A percentile compares a stretch with the other conserved stretches of the same genome.
Evolutionary conservation across 1,284 basidiomycete genomes (phyloP).

Genomic region (Marasmius tenuissimus): DNA sequence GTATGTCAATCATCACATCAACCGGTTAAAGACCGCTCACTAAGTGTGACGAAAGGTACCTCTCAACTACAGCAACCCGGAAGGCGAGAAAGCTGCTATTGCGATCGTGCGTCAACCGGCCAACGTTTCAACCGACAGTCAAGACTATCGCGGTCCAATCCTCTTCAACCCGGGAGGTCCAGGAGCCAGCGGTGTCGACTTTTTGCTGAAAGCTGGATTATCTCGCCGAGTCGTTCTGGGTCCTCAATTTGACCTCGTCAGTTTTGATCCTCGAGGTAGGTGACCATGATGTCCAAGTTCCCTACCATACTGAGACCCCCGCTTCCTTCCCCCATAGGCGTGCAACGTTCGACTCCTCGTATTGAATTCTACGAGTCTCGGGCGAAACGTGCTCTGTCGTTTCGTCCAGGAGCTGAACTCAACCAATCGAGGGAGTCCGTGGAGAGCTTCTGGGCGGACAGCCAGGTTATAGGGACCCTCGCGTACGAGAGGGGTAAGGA

Average conservation of each 20-base stretch:
- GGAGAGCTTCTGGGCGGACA: conserved; percentile 14
- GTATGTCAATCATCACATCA: background rate
- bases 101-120: conserved; percentile 34
- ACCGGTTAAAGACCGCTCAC: background rate
- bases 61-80: conserved; percentile 21
- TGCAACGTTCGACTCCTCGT: conserved; percentile 5
- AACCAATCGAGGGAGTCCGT: conserved; percentile 21
- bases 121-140: conserved; percentile 15
- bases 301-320: background rate
- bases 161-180: conserved; percentile 56
- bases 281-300: no score
- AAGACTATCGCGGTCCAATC: conserved; percentile 43
- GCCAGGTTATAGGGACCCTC: conserved; percentile 19
- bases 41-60: background rate
- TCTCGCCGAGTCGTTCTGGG: conserved; percentile 36
- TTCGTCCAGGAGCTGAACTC: background rate
- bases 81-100: conserved; percentile 29
- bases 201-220: conserved; percentile 26
- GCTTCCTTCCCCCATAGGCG: conserved; percentile 9
- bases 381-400: conserved; percentile 9
- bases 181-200: conserved; percentile 33
- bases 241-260: conserved; percentile 45
- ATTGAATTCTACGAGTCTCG: background rate
- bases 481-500: conserved; percentile 17
- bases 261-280: conserved; percentile 47